Conservation (phyloP, 345 rosid species). For the Populus simonii region DNA sequence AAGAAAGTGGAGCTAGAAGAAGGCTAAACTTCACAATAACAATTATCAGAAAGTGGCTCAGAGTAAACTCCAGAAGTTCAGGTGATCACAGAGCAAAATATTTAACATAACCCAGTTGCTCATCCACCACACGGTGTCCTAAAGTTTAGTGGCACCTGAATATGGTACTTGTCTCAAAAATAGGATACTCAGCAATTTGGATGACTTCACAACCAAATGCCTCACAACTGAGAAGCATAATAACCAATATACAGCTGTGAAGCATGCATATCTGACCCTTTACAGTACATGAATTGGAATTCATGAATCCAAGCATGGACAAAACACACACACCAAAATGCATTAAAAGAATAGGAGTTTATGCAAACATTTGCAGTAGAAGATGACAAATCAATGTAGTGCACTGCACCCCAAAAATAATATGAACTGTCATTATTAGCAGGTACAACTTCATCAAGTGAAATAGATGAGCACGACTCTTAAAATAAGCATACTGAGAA, state of each 20-base stretch:
- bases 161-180: background rate
- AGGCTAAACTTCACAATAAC: background rate
- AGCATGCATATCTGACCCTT: background rate
- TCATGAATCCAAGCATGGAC: background rate
- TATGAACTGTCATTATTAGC: conserved; percentile 19
- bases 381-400: conserved; percentile 12
- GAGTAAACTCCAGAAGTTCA: background rate
- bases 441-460: conserved; percentile 30
- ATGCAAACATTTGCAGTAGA: conserved; percentile 13
- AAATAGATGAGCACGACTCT: conserved; percentile 15
- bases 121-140: background rate
- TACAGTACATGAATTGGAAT: background rate
- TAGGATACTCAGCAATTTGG: background rate
- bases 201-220: background rate
- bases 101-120: background rate
- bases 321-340: background rate
- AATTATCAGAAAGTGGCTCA: conserved; percentile 1
- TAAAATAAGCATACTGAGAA: conserved; percentile 19
- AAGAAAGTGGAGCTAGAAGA: background rate
- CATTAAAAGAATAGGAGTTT: conserved; percentile 9
- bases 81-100: background rate
- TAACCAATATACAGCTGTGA: background rate
- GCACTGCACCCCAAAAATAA: conserved; percentile 13
- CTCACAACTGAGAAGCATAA: background rate
- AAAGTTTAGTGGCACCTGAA: background rate